Evolutionary conservation across 345 rosid species (phyloP), one percentile per base, ranked within the genome.

Genomic region (Clausena lansium): DNA sequence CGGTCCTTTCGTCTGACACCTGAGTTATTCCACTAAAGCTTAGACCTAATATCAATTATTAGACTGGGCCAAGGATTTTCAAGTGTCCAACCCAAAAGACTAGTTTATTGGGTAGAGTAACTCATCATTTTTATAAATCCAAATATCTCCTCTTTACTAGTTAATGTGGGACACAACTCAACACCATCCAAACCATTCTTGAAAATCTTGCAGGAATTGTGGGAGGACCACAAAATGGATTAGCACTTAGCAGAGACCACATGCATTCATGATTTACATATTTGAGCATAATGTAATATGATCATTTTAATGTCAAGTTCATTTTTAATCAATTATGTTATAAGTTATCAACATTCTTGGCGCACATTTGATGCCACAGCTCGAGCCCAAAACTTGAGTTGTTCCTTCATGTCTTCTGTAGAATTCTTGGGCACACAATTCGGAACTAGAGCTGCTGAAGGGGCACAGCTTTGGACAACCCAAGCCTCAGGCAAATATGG

Each of bases 331-430:
- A 70, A 68, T 45, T 25, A 47, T 27, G 13, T 33, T 52, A 39
- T 36, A 30, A 39, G 35, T 70, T 41, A 54, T 84, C 69, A 87
- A 78, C 89, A 85, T 72, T 87, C 86, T 84, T 87, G 85, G 22
- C 85, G 80, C 75, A 88, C 90, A 72, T 92, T 89, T 58, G 88
- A 88, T 4, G 97, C 97, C 38, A 90, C 94, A n/a, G 91, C 86
- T 79, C 93, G 78, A 8, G 94, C 94, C 94, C 97, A 92, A 13
- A 84, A 89, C 85, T 88, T 92, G 84, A 92, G 84, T 24, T 89
- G 89, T 45, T 88, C 87, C 74, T 92, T 90, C 93, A 89, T 88
- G 38, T 86, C 91, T 78, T 70, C 73, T 6, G 84, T 67, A 5
- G 91, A 84, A 36, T 81, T 84, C 45, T 83, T 86, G 32, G 82